phyloP scores from a whole-genome alignment of 1,139 yeast species.

The Geotrichum bryndzae region DNA sequence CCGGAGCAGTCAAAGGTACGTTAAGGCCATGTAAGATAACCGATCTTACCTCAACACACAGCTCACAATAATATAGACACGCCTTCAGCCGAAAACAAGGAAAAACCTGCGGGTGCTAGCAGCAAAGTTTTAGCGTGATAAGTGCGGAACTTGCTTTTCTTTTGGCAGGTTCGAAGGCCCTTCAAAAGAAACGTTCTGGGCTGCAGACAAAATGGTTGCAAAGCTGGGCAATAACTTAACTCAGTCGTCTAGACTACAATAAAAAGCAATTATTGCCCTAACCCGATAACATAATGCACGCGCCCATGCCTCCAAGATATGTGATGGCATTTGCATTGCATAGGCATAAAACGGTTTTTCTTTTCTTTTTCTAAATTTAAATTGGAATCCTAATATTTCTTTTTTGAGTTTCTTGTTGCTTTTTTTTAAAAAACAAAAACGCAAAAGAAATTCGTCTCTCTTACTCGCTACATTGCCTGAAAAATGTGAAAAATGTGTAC shows the following conservation, averaged over 20 bases:
- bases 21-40: neutral
- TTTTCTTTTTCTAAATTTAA: too few relatives aligned
- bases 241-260: neutral
- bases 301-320: neutral
- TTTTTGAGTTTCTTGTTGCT: neutral
- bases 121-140: neutral
- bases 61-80: neutral
- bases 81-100: neutral
- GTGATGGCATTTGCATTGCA: neutral
- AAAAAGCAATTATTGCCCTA: neutral
- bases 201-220: neutral
- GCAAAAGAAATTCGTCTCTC: neutral
- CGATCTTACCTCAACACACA: neutral
- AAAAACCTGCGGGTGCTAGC: neutral
- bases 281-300: neutral
- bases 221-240: neutral
- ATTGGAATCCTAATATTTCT: neutral
- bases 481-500: neutral
- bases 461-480: neutral
- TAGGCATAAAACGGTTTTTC: neutral
- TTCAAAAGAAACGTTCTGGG: neutral
- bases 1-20: neutral
- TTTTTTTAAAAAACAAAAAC: too few relatives aligned
- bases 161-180: neutral
- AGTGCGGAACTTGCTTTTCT: neutral